A percentile compares a stretch with the other conserved stretches of the same genome.
phyloP scores from a whole-genome alignment of 768 basidiomycete species.

The Russula compacta region DNA sequence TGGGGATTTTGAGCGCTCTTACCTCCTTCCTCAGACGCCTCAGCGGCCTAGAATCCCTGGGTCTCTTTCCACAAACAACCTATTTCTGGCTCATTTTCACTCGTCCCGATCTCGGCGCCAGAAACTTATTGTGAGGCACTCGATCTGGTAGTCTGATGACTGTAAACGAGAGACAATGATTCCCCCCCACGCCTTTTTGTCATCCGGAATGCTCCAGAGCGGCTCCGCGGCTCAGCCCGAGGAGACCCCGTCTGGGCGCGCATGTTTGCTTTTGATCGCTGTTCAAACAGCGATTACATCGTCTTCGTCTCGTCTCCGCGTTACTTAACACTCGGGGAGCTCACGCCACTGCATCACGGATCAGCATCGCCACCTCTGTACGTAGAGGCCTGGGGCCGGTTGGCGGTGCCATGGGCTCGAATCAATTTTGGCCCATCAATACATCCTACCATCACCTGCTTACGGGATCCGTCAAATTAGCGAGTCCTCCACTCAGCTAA shows the following conservation, averaged over 20 bases:
- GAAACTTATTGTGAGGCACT: conserved; percentile 1
- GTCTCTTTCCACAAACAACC: conserved; percentile 4
- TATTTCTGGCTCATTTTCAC: neutral
- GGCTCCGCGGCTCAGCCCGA: conserved; percentile 9
- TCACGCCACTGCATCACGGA: conserved; percentile 1
- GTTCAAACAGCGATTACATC: conserved; percentile 5
- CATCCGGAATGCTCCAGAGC: conserved; percentile 5
- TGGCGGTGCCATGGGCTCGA: too few species aligned
- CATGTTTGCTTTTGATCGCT: conserved; percentile 14
- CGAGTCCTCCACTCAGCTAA: neutral
- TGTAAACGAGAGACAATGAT: neutral
- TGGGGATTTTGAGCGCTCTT: conserved; percentile 12
- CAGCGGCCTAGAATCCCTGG: conserved; percentile 9
- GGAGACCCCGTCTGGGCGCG: neutral
- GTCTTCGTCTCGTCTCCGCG: neutral
- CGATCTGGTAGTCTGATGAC: conserved; percentile 5
- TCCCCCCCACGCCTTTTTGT: neutral
- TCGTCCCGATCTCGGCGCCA: neutral
- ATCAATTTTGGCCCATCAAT: neutral
- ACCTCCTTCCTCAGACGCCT: neutral
- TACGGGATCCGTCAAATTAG: conserved; percentile 6
- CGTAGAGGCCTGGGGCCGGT: neutral
- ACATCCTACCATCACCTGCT: neutral
- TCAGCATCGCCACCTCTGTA: neutral
- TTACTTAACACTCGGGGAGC: too few species aligned